A percentile compares a stretch with the other conserved stretches of the same genome.
Conservation (phyloP, 768 basidiomycete species). For the Inosperma sp. region DNA sequence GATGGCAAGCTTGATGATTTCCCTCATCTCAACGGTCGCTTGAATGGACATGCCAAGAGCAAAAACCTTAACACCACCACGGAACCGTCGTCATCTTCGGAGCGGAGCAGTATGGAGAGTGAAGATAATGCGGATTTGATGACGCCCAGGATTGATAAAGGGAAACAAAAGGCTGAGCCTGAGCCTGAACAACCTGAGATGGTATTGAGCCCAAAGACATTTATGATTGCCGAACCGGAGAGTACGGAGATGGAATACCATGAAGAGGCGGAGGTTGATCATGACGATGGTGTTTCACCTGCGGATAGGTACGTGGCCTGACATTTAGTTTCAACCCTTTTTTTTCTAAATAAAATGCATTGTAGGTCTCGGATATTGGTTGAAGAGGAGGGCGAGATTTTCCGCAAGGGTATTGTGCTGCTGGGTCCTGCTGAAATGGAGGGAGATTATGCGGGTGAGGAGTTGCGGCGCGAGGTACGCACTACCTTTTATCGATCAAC, state of each 20-base stretch:
- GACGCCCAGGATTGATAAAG: slow-evolving; percentile 72
- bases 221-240: slow-evolving; percentile 42
- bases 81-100: slow-evolving; percentile 7
- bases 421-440: slow-evolving; percentile 85
- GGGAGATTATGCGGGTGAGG: slow-evolving; percentile 84
- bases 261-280: slow-evolving; percentile 46
- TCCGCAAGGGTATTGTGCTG: slow-evolving; percentile 82
- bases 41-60: slow-evolving; percentile 11
- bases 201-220: slow-evolving; percentile 63
- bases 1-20: slow-evolving; percentile 23
- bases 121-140: slow-evolving; percentile 38
- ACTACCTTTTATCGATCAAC: no score
- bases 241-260: slow-evolving; percentile 30
- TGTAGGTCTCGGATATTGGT: slow-evolving; percentile 74
- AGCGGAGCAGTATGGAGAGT: slow-evolving; percentile 19
- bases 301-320: slow-evolving; percentile 45
- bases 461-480: slow-evolving; percentile 70
- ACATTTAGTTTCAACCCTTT: neutral
- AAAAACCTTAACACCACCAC: no score
- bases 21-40: slow-evolving; percentile 25
- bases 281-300: slow-evolving; percentile 30
- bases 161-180: slow-evolving; percentile 67
- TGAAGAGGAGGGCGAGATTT: slow-evolving; percentile 94
- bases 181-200: slow-evolving; percentile 65
- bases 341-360: neutral